Conservation (phyloP, 495 filamentous ascomycete species). For the Penicillium dipodomyicola region DNA sequence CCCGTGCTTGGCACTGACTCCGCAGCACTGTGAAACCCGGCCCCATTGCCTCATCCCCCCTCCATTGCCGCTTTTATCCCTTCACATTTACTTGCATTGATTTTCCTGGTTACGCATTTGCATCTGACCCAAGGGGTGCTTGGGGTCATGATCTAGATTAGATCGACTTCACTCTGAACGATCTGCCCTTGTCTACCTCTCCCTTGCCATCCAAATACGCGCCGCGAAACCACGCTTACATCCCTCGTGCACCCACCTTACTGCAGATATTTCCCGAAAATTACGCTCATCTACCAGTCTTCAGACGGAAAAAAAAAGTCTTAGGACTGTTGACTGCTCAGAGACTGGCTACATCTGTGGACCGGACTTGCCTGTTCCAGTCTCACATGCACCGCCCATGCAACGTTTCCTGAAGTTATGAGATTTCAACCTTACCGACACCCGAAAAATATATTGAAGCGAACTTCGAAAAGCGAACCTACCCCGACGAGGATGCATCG, state of each 20-base stretch:
- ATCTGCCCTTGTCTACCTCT: background rate
- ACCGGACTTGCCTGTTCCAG: conserved; percentile 6
- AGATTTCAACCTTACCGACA: conserved; percentile 24
- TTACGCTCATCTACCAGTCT: background rate
- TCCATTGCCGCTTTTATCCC: conserved; percentile 23
- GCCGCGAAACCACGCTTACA: conserved; percentile 3
- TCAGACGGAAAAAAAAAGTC: background rate
- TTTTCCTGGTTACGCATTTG: conserved; percentile 4
- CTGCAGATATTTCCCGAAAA: background rate
- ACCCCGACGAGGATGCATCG: conserved; percentile 36
- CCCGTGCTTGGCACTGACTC: conserved; percentile 25
- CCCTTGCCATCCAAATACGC: conserved; percentile 5
- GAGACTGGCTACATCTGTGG: background rate
- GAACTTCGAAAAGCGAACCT: conserved; percentile 7
- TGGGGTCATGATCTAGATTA: conserved; percentile 7
- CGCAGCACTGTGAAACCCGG: conserved; percentile 24
- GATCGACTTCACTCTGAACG: background rate
- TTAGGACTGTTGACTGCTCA: background rate
- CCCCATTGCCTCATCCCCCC: conserved; percentile 31
- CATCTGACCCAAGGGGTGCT: conserved; percentile 12
- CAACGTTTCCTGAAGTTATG: conserved; percentile 21
- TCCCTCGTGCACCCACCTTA: conserved; percentile 1
- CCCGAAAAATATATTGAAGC: conserved; percentile 16
- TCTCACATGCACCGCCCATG: conserved; percentile 17
- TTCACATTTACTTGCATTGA: conserved; percentile 16